phyloP scores from a whole-genome alignment of 73 alveolate genomes.

The Paraurostyla sp. region DNA sequence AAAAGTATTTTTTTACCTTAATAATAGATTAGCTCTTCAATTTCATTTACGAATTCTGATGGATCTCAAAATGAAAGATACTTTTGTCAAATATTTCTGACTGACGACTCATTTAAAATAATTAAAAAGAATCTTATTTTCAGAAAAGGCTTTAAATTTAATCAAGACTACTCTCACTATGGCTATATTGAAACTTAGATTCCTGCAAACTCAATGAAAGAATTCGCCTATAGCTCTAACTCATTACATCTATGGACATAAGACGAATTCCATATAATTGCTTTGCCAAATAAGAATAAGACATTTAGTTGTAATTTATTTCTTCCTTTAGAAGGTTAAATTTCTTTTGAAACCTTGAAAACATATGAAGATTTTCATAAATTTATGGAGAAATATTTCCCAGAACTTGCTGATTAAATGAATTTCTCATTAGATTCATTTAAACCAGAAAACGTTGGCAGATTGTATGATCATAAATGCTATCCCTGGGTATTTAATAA shows the following conservation, averaged over 20 bases:
- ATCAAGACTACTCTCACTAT: constrained; percentile 6
- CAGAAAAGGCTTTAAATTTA: constrained; percentile 18
- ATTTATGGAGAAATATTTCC: constrained; percentile 12
- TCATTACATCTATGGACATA: constrained; percentile 30
- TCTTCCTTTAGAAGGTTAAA: neutral
- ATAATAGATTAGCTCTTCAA: neutral
- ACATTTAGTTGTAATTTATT: constrained; percentile 18
- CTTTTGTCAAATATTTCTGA: neutral
- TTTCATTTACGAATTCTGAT: neutral
- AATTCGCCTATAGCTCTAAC: neutral
- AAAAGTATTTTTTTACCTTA: neutral
- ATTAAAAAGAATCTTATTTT: constrained; percentile 1
- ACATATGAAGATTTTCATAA: neutral
- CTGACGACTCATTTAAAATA: constrained; percentile 28
- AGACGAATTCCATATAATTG: constrained; percentile 4
- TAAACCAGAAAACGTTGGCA: neutral
- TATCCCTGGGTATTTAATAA: constrained; percentile 42
- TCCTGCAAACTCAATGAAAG: neutral
- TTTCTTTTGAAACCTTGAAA: neutral
- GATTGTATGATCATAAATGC: constrained; percentile 2
- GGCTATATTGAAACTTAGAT: neutral
- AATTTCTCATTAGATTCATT: neutral
- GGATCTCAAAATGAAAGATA: neutral
- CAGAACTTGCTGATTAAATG: neutral
- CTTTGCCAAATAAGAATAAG: constrained; percentile 21